phyloP scores from a whole-genome alignment of 257 asterid species.

The Capsicum pubescens region DNA sequence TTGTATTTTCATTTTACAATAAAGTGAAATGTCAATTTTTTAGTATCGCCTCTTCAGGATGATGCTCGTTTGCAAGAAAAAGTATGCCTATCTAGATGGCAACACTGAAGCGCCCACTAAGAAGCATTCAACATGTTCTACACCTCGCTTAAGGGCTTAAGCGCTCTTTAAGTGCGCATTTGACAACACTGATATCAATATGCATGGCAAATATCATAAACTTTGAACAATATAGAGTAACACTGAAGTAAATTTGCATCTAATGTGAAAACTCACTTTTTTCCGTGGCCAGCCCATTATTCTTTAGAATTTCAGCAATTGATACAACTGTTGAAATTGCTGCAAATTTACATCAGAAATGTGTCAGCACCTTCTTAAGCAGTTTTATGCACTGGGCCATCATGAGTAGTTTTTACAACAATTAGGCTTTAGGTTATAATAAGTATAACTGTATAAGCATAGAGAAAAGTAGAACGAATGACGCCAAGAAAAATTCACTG shows the following conservation, averaged over 20 bases:
- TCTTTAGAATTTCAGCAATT: constrained; percentile 84
- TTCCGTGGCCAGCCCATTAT: constrained; percentile 86
- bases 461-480: background rate
- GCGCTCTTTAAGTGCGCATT: background rate
- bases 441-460: background rate
- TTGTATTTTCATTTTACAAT: background rate
- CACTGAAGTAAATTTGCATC: constrained; percentile 3
- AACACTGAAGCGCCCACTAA: background rate
- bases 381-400: background rate
- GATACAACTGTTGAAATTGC: constrained; percentile 90
- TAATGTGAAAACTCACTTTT: constrained; percentile 63
- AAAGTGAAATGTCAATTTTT: background rate
- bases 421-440: background rate
- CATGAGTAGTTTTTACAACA: background rate
- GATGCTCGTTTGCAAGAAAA: background rate
- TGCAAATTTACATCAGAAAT: constrained; percentile 41
- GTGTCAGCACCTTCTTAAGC: background rate
- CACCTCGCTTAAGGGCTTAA: background rate
- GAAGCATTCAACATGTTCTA: background rate
- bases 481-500: background rate
- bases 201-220: background rate
- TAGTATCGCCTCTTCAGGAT: background rate
- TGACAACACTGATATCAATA: background rate
- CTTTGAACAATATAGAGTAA: background rate
- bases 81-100: background rate